phyloP scores from a whole-genome alignment of 345 rosid genomes.

The Eucalyptus curtisii region DNA sequence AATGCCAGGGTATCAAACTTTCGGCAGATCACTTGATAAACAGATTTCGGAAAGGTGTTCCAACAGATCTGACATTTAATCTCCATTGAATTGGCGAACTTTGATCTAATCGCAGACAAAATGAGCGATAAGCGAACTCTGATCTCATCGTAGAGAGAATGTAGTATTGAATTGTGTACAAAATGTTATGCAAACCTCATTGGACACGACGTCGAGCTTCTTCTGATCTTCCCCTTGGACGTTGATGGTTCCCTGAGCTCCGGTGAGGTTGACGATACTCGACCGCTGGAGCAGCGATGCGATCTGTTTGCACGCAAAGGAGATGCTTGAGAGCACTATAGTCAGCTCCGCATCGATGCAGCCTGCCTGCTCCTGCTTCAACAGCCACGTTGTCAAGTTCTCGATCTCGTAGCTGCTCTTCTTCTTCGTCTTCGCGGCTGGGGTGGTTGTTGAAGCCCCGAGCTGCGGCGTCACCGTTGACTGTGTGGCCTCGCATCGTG shows the following conservation, averaged over 20 bases:
- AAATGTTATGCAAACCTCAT: slow-evolving; percentile 4
- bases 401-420: slow-evolving; percentile 6
- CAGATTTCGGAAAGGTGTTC: background rate
- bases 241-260: slow-evolving; percentile 26
- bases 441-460: background rate
- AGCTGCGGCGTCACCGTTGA: background rate
- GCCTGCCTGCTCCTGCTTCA: slow-evolving; percentile 27
- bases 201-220: slow-evolving; percentile 32
- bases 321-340: slow-evolving; percentile 23
- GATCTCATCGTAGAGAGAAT: background rate
- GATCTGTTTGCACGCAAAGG: slow-evolving; percentile 23
- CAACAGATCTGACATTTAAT: background rate
- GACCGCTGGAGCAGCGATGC: slow-evolving; percentile 22
- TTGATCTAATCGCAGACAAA: background rate
- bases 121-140: background rate
- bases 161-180: background rate
- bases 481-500: background rate
- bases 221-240: slow-evolving; percentile 29
- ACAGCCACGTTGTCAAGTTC: slow-evolving; percentile 19
- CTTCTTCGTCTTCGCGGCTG: background rate
- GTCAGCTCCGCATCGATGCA: slow-evolving; percentile 22
- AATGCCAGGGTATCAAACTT: background rate
- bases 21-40: background rate
- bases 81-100: background rate
- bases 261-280: slow-evolving; percentile 18